These are phyloP conservation scores for Poa pratensis DNA, from an alignment of 176 grass and related monocot genomes.

Conservation along the genomic window DNA sequence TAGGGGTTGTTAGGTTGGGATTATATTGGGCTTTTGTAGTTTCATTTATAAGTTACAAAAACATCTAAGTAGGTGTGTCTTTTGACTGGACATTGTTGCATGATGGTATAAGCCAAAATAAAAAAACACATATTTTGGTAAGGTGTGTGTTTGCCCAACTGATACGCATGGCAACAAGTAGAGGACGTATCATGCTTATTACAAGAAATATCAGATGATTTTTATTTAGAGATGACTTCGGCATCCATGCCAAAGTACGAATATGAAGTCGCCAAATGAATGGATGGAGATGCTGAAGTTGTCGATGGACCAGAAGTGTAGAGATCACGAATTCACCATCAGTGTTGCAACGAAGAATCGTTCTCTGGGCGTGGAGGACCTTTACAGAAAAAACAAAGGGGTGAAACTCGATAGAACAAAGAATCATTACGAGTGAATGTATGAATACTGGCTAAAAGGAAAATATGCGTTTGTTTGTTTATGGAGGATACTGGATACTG, in stretches of 20 bases:
- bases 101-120: no score
- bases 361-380: neutral
- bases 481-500: neutral
- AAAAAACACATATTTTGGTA: no score
- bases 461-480: neutral
- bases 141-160: neutral
- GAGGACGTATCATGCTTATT: neutral
- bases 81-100: no score
- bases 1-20: no score
- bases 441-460: neutral
- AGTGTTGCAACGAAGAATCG: neutral
- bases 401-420: neutral
- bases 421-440: neutral
- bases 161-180: neutral
- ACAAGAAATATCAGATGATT: neutral
- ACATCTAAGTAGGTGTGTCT: no score
- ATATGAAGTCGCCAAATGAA: neutral
- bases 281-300: neutral
- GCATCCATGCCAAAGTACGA: neutral
- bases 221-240: neutral
- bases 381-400: neutral
- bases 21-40: no score
- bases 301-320: neutral
- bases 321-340: neutral
- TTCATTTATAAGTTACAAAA: no score